phyloP scores from a whole-genome alignment of 2,329 filamentous ascomycete genomes.

The Colletotrichum musicola region DNA sequence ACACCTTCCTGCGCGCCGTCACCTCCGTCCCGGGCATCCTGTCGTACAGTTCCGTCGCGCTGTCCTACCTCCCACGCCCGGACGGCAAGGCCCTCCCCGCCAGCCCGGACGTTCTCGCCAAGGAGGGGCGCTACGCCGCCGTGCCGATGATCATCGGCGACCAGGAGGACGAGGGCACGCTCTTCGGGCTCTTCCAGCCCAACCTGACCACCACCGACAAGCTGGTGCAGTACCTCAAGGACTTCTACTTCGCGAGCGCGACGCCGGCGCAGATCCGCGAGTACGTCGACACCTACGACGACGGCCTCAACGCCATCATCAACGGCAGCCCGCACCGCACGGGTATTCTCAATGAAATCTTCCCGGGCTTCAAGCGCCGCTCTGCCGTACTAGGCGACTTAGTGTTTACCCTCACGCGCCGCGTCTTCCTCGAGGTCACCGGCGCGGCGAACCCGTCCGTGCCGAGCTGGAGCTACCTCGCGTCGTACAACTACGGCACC shows the following conservation, averaged over 20 bases:
- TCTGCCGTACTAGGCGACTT: constrained; percentile 74
- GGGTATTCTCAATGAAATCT: constrained; percentile 68
- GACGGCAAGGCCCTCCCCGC: constrained; percentile 66
- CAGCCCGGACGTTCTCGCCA: constrained; percentile 64
- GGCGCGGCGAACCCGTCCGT: constrained; percentile 62
- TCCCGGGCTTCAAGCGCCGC: constrained; percentile 74
- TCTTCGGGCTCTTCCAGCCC: constrained; percentile 70
- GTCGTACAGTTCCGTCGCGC: constrained; percentile 67
- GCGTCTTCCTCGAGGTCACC: constrained; percentile 60
- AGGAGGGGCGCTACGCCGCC: constrained; percentile 62
- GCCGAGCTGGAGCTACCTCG: constrained; percentile 80
- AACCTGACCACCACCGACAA: constrained; percentile 69
- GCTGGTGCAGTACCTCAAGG: constrained; percentile 46
- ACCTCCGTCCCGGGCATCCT: constrained; percentile 70
- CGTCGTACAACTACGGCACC: constrained; percentile 78
- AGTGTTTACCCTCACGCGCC: constrained; percentile 59
- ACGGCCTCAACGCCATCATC: constrained; percentile 60
- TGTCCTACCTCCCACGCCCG: constrained; percentile 73
- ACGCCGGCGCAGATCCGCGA: constrained; percentile 54
- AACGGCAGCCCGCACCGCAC: constrained; percentile 73
- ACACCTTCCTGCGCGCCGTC: constrained; percentile 65
- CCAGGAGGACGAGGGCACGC: constrained; percentile 75
- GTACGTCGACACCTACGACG: constrained; percentile 67
- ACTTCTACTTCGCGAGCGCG: constrained; percentile 45
- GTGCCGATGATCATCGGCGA: constrained; percentile 75